phyloP scores from a whole-genome alignment of 306 rosid genomes.

The peach (Prunus persica) region Prunus_persica_NCBIv2 NC_034013.1:15766501-15767000 shows the following conservation, averaged over 20 bases:
- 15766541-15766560: slow-evolving; percentile 1
- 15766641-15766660: too few relatives aligned
- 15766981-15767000: too few relatives aligned
- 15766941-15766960: background rate
- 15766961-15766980: too few relatives aligned
- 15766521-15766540: background rate
- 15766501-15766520: background rate
- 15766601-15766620: background rate
- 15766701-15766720: background rate
- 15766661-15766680: too few relatives aligned
- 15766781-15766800: background rate
- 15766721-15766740: background rate
- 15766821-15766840: background rate
- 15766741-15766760: background rate
- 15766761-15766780: slow-evolving; percentile 2
- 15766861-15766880: background rate
- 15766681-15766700: background rate
- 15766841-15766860: background rate
- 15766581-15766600: background rate
- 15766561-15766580: background rate
- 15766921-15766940: background rate
- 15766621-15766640: background rate
- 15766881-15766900: background rate
- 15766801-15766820: background rate
- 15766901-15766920: background rate